A percentile compares a stretch with the other conserved stretches of the same genome.
Conservation (phyloP, 1,284 basidiomycete species). For the Cystobasidium sp. region DNA sequence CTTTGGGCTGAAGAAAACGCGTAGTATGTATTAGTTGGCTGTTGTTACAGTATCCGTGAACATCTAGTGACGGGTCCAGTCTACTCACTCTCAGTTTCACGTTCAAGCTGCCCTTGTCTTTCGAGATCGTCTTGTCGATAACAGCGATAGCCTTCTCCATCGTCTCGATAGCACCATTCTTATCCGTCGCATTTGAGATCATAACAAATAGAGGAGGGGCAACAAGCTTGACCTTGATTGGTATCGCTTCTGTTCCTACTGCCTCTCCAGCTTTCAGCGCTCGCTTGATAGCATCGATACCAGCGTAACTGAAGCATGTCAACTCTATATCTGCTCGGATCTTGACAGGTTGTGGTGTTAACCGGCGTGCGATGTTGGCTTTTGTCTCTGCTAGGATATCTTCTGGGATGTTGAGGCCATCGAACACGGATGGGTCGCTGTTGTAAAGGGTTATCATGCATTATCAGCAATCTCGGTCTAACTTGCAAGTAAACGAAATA, state of each 20-base stretch:
- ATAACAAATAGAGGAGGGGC: slow-evolving; percentile 96
- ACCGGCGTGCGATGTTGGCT: slow-evolving; percentile 86
- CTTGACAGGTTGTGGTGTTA: slow-evolving; percentile 98
- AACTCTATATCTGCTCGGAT: slow-evolving; percentile 97
- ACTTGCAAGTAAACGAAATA: neutral
- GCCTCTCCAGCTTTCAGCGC: slow-evolving; percentile 86
- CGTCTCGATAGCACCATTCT: slow-evolving; percentile 88
- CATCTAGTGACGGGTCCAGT: neutral
- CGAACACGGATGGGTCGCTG: slow-evolving; percentile 85
- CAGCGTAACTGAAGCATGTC: slow-evolving; percentile 93
- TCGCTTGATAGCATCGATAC: slow-evolving; percentile 97
- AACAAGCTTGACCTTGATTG: slow-evolving; percentile 96
- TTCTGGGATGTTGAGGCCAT: slow-evolving; percentile 65
- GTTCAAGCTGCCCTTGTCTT: slow-evolving; percentile 78
- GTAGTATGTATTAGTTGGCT: neutral
- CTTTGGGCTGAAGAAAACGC: slow-evolving; percentile 74
- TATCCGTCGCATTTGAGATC: slow-evolving; percentile 95
- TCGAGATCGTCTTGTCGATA: slow-evolving; percentile 82
- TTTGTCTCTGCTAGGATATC: slow-evolving; percentile 73
- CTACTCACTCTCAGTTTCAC: slow-evolving; percentile 94
- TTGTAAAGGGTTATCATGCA: slow-evolving; percentile 5
- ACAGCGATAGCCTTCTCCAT: slow-evolving; percentile 91
- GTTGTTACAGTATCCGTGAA: neutral
- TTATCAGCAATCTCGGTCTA: neutral
- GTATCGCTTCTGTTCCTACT: slow-evolving; percentile 84